Conservation (phyloP, 805 yeast genomes). For the Suhomyces xylopsoci region DNA sequence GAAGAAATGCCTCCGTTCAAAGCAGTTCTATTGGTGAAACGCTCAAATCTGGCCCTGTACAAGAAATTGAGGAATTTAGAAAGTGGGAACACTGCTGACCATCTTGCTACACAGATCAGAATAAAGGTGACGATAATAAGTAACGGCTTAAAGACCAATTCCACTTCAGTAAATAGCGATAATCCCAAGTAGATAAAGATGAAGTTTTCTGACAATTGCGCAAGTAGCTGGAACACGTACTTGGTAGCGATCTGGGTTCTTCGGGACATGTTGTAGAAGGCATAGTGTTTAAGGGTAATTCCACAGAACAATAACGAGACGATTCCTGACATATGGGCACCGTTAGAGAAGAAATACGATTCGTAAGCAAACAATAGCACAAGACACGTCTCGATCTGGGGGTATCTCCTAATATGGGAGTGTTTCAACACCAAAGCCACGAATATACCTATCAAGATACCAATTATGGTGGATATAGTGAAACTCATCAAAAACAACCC, state of each 20-base stretch:
- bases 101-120: slow-evolving; percentile 90
- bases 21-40: slow-evolving; percentile 25
- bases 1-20: slow-evolving; percentile 39
- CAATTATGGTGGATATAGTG: slow-evolving; percentile 85
- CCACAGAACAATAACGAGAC: slow-evolving; percentile 95
- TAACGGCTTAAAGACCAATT: slow-evolving; percentile 89
- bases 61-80: slow-evolving; percentile 82
- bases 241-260: slow-evolving; percentile 95
- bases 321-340: slow-evolving; percentile 99
- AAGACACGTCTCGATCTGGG: slow-evolving; percentile 95
- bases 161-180: slow-evolving; percentile 93
- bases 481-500: slow-evolving; percentile 92
- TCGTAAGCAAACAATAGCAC: slow-evolving; percentile 90
- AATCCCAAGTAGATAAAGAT: slow-evolving; percentile 93
- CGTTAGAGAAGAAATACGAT: slow-evolving; percentile 95
- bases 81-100: slow-evolving; percentile 96
- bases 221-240: slow-evolving; percentile 88
- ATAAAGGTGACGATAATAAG: slow-evolving; percentile 85
- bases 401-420: slow-evolving; percentile 87
- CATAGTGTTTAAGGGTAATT: slow-evolving; percentile 93
- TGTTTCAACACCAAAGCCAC: slow-evolving; percentile 90
- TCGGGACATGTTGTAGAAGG: slow-evolving; percentile 95
- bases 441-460: slow-evolving; percentile 79
- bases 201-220: slow-evolving; percentile 94
- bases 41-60: slow-evolving; percentile 54